Conservation (phyloP, 371 early-diverging fungal species). For the Mortierella sp. region DNA sequence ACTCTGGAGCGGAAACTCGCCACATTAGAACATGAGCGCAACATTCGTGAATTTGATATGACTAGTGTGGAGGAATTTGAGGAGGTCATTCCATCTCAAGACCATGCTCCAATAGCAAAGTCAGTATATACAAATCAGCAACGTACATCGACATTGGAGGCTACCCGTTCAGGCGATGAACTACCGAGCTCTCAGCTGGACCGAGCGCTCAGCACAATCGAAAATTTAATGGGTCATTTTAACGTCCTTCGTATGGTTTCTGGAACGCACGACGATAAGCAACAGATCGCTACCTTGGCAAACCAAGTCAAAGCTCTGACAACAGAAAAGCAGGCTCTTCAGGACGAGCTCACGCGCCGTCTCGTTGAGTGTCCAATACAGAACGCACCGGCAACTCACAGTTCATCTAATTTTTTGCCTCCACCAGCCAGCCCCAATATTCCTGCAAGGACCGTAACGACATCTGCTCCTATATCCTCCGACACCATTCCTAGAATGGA, state of each 20-base stretch:
- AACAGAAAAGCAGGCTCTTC: slow-evolving; percentile 37
- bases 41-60: neutral
- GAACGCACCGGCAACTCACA: neutral
- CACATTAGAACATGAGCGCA: neutral
- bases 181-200: slow-evolving; percentile 21
- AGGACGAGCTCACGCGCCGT: slow-evolving; percentile 27
- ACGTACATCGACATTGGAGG: neutral
- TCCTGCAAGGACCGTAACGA: neutral
- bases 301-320: slow-evolving; percentile 25
- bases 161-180: neutral
- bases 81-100: slow-evolving; percentile 16
- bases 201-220: slow-evolving; percentile 23
- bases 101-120: neutral
- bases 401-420: neutral
- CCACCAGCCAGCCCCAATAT: neutral
- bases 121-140: neutral
- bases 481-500: slow-evolving; percentile 4
- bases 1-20: slow-evolving; percentile 15
- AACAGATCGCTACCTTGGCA: slow-evolving; percentile 12
- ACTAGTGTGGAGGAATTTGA: slow-evolving; percentile 22
- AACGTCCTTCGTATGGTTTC: slow-evolving; percentile 26
- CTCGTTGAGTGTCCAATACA: neutral
- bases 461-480: slow-evolving; percentile 8
- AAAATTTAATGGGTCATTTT: slow-evolving; percentile 32
- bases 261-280: slow-evolving; percentile 8